Percentiles rank a stretch among this genome's conserved stretches.
Conservation (phyloP, 139 green algal species). For the Volvox africanus region DNA sequence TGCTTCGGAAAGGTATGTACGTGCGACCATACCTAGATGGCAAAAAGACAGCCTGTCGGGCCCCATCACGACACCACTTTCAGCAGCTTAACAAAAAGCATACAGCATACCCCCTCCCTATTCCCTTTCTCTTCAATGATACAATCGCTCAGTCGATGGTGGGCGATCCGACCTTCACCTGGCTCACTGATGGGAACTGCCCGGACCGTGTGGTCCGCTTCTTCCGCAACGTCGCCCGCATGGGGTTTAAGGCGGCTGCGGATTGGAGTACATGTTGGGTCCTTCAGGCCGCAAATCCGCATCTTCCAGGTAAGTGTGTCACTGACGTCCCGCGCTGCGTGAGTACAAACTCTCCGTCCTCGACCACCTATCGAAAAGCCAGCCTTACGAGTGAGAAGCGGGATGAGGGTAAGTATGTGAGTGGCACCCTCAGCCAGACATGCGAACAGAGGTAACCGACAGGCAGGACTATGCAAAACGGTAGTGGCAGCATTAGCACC, state of each 20-base stretch:
- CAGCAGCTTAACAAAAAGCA: neutral
- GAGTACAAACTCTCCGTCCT: too few species aligned
- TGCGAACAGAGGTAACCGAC: neutral
- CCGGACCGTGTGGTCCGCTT: neutral
- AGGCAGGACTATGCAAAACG: neutral
- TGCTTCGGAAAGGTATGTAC: neutral
- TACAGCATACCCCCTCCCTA: neutral
- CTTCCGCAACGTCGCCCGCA: neutral
- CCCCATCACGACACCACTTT: neutral
- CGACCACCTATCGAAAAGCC: neutral
- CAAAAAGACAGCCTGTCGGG: too few species aligned
- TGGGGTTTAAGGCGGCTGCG: neutral
- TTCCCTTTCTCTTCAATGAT: neutral
- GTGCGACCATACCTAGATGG: neutral
- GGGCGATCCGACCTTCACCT: neutral
- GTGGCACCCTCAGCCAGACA: neutral
- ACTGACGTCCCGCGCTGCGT: too few species aligned
- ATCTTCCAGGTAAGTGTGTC: neutral
- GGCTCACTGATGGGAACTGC: neutral
- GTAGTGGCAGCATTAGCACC: neutral
- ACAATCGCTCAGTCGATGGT: neutral
- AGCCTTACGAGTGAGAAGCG: neutral
- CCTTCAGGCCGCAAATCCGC: neutral
- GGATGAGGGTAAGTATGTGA: neutral
- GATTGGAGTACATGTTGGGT: neutral